phyloP scores from a whole-genome alignment of 164 flowering plant species.

The Chimonanthus praecox region DNA sequence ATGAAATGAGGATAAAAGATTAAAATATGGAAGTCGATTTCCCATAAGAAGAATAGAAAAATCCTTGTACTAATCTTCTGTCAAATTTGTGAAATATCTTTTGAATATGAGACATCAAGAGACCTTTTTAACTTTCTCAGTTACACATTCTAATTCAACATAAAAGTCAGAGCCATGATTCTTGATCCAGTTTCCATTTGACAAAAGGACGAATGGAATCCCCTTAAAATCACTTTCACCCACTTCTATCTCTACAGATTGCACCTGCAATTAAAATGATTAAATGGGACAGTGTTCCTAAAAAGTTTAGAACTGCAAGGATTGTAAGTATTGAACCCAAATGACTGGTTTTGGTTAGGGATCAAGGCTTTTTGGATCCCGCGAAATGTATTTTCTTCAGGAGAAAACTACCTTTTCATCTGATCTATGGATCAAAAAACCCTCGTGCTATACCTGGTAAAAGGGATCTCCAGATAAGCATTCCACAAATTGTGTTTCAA shows the following conservation, averaged over 20 bases:
- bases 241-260: constrained; percentile 57
- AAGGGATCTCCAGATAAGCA: constrained; percentile 34
- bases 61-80: neutral
- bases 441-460: constrained; percentile 32
- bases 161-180: constrained; percentile 74
- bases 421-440: constrained; percentile 3
- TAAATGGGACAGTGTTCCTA: neutral
- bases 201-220: constrained; percentile 80
- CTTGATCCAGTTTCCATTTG: constrained; percentile 82
- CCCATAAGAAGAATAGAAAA: neutral
- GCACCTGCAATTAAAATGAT: constrained; percentile 37
- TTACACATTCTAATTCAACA: constrained; percentile 41
- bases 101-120: neutral
- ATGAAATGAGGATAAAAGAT: neutral
- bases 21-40: neutral
- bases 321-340: neutral
- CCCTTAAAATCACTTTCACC: constrained; percentile 63
- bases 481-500: constrained; percentile 53
- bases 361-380: neutral
- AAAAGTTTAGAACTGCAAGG: neutral
- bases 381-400: neutral
- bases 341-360: neutral
- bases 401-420: neutral
- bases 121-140: constrained; percentile 58
- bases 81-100: neutral